Conservation (phyloP, 2,329 filamentous ascomycete species). For the Emmonsiellopsis sp. region DNA sequence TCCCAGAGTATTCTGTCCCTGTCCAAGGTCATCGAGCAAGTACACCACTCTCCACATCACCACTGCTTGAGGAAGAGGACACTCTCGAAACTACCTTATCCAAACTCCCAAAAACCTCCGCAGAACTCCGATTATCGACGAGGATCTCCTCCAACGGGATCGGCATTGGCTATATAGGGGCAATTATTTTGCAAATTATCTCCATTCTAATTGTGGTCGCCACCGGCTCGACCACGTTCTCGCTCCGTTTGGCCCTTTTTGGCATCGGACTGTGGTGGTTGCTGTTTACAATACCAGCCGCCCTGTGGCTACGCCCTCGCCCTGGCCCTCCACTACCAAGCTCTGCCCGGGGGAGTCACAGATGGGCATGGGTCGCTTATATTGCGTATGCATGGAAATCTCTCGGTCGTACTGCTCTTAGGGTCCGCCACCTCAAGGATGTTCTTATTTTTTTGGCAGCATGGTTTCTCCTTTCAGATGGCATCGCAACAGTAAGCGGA, state of each 20-base stretch:
- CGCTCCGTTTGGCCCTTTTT: conserved; percentile 77
- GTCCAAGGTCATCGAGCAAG: neutral
- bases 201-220: conserved; percentile 68
- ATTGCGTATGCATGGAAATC: conserved; percentile 78
- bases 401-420: conserved; percentile 67
- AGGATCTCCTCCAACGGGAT: conserved; percentile 88
- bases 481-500: conserved; percentile 86
- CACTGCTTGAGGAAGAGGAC: neutral
- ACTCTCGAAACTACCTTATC: conserved; percentile 21
- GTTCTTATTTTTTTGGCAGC: conserved; percentile 77
- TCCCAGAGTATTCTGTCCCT: neutral
- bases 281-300: conserved; percentile 77
- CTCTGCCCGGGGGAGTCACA: conserved; percentile 24
- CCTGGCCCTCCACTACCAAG: conserved; percentile 71
- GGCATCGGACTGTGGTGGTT: conserved; percentile 90
- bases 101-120: conserved; percentile 32
- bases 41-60: neutral
- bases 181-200: conserved; percentile 72
- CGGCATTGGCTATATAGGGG: conserved; percentile 85
- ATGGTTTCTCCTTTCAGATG: conserved; percentile 93
- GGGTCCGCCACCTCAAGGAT: conserved; percentile 66
- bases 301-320: conserved; percentile 76
- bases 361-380: conserved; percentile 59
- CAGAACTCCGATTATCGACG: conserved; percentile 72
- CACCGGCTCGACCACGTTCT: conserved; percentile 70